A percentile compares a stretch with the other conserved stretches of the same genome.
These are phyloP conservation scores for Bacidia rubella DNA, from an alignment of 495 filamentous ascomycete species.

Conservation along the genomic window DNA sequence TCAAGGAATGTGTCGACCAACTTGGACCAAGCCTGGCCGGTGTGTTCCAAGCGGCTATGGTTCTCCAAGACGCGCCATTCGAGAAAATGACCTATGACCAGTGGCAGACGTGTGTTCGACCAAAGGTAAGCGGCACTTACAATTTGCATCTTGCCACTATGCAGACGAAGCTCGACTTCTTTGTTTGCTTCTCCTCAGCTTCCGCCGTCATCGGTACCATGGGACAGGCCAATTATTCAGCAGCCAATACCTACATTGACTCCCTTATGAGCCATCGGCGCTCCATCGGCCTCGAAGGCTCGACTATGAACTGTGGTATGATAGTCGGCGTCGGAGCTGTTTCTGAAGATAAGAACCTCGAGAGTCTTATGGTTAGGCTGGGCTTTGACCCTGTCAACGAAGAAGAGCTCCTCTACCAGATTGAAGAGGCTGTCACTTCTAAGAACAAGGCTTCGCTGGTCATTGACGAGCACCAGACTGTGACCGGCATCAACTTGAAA, in stretches of 20 bases:
- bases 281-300: conserved; percentile 22
- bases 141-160: conserved; percentile 25
- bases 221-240: conserved; percentile 34
- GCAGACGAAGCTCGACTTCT: conserved; percentile 29
- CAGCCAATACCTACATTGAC: conserved; percentile 33
- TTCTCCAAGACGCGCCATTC: conserved; percentile 39
- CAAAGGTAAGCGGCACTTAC: conserved; percentile 40
- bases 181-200: conserved; percentile 26
- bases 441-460: neutral
- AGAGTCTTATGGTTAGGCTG: conserved; percentile 12
- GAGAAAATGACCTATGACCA: conserved; percentile 42
- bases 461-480: conserved; percentile 16
- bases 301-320: conserved; percentile 29
- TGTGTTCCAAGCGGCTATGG: conserved; percentile 35
- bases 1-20: conserved; percentile 15
- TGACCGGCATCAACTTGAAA: conserved; percentile 17
- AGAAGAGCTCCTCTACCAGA: conserved; percentile 21
- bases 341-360: conserved; percentile 16
- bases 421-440: conserved; percentile 19
- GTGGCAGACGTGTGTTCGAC: conserved; percentile 35
- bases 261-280: conserved; percentile 32
- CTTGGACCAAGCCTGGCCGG: conserved; percentile 38
- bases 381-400: conserved; percentile 20
- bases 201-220: conserved; percentile 22
- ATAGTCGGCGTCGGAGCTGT: conserved; percentile 33